phyloP scores from a whole-genome alignment of 495 filamentous ascomycete genomes.

The Neurospora sp. region DNA sequence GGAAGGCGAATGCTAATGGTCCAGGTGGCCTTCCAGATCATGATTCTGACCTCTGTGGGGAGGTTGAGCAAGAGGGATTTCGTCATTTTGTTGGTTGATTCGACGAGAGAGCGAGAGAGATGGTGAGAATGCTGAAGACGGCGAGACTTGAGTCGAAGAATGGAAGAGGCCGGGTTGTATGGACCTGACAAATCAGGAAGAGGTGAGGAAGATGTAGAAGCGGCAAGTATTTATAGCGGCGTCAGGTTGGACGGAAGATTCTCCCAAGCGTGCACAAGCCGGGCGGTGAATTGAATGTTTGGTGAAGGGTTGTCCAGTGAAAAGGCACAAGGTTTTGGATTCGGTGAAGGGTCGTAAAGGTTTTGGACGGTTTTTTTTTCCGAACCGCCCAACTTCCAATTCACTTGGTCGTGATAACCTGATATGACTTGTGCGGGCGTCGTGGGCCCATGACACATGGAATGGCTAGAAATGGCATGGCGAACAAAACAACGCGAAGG shows the following conservation, averaged over 20 bases:
- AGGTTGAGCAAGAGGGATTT: neutral
- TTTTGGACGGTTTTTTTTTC: neutral
- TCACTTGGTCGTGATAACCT: rapidly evolving
- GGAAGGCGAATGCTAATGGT: neutral
- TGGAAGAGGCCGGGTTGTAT: neutral
- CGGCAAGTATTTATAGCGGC: neutral
- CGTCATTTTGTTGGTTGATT: neutral
- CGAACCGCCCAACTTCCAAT: neutral
- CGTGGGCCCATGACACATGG: neutral
- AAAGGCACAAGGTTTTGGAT: too few species aligned
- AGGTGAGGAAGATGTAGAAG: neutral
- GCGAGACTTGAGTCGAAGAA: neutral
- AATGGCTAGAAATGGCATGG: neutral
- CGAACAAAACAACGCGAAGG: neutral
- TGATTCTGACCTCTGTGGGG: neutral
- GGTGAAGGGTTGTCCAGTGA: neutral
- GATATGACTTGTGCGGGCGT: neutral
- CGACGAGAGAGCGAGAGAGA: neutral
- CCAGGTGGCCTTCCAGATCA: neutral
- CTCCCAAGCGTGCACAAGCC: neutral
- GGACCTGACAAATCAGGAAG: neutral
- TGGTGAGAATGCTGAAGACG: neutral
- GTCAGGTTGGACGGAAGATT: neutral
- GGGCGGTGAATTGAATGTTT: neutral
- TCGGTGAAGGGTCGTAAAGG: neutral